Base-by-base conservation (phyloP, 805 yeast genomes). In the Ogataea henricii region DNA sequence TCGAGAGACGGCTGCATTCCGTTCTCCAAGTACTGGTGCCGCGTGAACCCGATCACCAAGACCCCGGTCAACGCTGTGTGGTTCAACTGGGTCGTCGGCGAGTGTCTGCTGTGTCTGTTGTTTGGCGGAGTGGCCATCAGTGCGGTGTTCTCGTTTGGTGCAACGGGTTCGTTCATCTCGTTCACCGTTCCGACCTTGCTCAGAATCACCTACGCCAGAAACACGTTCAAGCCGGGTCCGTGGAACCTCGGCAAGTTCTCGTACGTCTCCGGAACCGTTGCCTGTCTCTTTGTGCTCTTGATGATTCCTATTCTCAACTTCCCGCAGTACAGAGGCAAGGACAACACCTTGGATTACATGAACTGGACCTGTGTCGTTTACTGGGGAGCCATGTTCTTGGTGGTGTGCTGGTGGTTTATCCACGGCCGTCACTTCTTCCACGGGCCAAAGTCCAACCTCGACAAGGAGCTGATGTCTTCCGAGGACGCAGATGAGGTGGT, bases 111-210 rank as follows among this genome's bases (percentile, higher is more conserved):
- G 47, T 72, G 81, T 49, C 74, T 83, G 62, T 81, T 83, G 64
- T 83, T 83, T 27, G 86, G 86, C 33, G 82, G 79, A 49, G 72
- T 76, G 17, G 85, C 89, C 41, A 80, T 83, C 54, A 82, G 77
- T 25, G 89, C 89, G 36, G 82, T 83, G 51, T 84, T 84, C 68
- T 81, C 87, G 1, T 86, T 84, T 40, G 87, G 88, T 43, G 89
- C 87, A 38, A 82, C 83, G 58, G 78, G 85, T 12, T 79, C 85
- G 0, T 82, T 82, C 57, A 74, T 83, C 48, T 83, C 89, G 3
- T 84, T 83, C 66, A 73, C 79, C n/a, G 69, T 80, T 55, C 89
- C 89, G 10, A 79, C 83, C 16, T 57, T 79, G 7, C 72, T 83
- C 48, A 78, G 81, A 59, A 76, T 81, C 56, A 77, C 85, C 4